phyloP scores from a whole-genome alignment of 2,329 filamentous ascomycete genomes.

The Pseudomassariella vexata region DNA sequence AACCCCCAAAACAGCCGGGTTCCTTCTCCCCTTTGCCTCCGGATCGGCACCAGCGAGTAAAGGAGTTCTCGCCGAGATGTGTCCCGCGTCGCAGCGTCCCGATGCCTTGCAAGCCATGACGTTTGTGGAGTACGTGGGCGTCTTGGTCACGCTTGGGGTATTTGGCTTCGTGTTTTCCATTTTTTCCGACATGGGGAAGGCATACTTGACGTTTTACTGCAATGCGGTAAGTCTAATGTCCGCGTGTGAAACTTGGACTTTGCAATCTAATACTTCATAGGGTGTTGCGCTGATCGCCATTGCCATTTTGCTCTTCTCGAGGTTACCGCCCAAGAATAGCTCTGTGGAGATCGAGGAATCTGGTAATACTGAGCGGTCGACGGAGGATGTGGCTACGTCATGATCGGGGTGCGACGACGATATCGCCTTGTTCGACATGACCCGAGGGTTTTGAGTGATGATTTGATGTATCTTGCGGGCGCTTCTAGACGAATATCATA shows the following conservation, averaged over 20 bases:
- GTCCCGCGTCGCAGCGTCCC: slow-evolving; percentile 14
- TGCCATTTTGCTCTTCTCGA: slow-evolving; percentile 13
- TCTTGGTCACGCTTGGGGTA: slow-evolving; percentile 14
- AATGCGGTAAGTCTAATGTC: slow-evolving; percentile 14
- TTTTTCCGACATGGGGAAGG: slow-evolving; percentile 13
- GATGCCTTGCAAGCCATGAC: slow-evolving; percentile 19
- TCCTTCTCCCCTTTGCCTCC: slow-evolving; percentile 17
- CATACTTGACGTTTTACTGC: slow-evolving; percentile 19
- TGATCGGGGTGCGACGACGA: too few species aligned
- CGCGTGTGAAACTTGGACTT: not conserved
- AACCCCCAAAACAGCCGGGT: slow-evolving; percentile 15
- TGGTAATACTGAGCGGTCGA: too few species aligned
- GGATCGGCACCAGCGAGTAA: slow-evolving; percentile 18
- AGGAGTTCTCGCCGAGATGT: slow-evolving; percentile 18
- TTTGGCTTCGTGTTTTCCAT: slow-evolving; percentile 19
- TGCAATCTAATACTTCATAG: slow-evolving; percentile 6
- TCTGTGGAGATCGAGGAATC: slow-evolving; percentile 1
- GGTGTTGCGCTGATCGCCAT: slow-evolving; percentile 15
- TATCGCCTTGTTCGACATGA: too few species aligned
- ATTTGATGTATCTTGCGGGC: too few species aligned
- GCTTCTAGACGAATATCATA: too few species aligned
- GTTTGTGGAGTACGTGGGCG: slow-evolving; percentile 15
- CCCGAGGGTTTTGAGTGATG: too few species aligned
- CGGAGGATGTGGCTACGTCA: too few species aligned
- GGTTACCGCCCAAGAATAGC: slow-evolving; percentile 14